Conservation (phyloP, 495 filamentous ascomycete genomes). For the Aspergillus incahuasiensis region DNA sequence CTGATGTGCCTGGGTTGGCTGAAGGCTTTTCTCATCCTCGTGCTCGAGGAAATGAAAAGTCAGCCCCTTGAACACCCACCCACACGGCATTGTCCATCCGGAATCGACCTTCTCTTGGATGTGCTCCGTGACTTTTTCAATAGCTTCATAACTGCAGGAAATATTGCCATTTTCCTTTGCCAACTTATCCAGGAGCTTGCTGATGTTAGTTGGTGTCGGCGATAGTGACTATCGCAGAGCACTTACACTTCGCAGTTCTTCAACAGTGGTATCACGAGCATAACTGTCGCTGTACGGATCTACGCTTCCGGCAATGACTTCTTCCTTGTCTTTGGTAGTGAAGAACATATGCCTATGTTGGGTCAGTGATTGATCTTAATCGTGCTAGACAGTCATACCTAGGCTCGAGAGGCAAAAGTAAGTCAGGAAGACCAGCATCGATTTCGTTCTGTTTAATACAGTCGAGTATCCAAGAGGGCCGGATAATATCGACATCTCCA, state of each 20-base stretch:
- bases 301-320: conserved; percentile 47
- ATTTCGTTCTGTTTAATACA: conserved; percentile 63
- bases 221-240: background rate
- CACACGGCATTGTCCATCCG: conserved; percentile 40
- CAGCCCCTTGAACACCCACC: conserved; percentile 65
- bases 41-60: conserved; percentile 49
- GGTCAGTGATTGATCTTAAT: background rate
- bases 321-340: conserved; percentile 39
- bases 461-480: conserved; percentile 81
- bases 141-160: conserved; percentile 30
- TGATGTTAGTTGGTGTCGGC: background rate
- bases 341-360: conserved; percentile 52
- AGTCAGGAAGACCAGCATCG: conserved; percentile 52
- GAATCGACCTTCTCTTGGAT: conserved; percentile 44
- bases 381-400: conserved; percentile 37
- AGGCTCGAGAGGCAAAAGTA: conserved; percentile 66
- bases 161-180: conserved; percentile 25
- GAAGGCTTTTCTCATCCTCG: background rate
- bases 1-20: background rate
- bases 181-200: conserved; percentile 46
- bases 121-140: conserved; percentile 52
- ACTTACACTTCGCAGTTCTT: conserved; percentile 58
- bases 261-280: conserved; percentile 59
- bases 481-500: conserved; percentile 64
- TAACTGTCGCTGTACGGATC: conserved; percentile 85